A percentile compares a stretch with the other conserved stretches of the same genome.
phyloP scores from a whole-genome alignment of 106 monocot genomes.

The Allium fistulosum region DNA sequence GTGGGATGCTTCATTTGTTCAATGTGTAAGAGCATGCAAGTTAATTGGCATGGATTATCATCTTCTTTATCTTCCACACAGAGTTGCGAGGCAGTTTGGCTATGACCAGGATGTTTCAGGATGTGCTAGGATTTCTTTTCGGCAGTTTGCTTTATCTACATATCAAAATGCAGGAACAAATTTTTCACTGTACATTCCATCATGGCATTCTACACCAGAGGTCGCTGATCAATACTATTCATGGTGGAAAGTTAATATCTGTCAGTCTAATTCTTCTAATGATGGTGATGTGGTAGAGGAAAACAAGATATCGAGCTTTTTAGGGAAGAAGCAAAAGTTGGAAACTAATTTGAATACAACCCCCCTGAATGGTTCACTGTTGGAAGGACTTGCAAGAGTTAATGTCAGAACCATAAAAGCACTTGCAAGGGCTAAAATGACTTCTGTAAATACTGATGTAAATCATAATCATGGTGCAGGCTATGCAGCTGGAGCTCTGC shows the following conservation, averaged over 20 bases:
- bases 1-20: conserved; percentile 18
- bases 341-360: background rate
- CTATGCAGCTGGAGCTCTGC: too few species aligned
- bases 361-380: background rate
- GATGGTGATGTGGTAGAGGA: background rate
- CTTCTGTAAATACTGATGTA: background rate
- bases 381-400: background rate
- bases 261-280: background rate
- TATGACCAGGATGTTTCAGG: conserved; percentile 57
- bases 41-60: conserved; percentile 22
- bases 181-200: conserved; percentile 32
- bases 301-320: background rate
- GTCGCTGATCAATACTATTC: conserved; percentile 18
- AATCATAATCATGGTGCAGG: background rate
- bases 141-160: conserved; percentile 34
- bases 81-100: conserved; percentile 54
- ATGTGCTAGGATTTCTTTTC: conserved; percentile 7
- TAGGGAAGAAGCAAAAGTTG: background rate
- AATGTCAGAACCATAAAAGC: background rate
- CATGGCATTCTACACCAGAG: conserved; percentile 27
- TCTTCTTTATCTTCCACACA: conserved; percentile 26
- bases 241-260: conserved; percentile 15
- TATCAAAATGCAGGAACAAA: conserved; percentile 22
- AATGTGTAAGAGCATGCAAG: conserved; percentile 23
- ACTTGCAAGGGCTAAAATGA: background rate